Conservation (phyloP, 495 filamentous ascomycete genomes). For the Penicillium nucicola region DNA sequence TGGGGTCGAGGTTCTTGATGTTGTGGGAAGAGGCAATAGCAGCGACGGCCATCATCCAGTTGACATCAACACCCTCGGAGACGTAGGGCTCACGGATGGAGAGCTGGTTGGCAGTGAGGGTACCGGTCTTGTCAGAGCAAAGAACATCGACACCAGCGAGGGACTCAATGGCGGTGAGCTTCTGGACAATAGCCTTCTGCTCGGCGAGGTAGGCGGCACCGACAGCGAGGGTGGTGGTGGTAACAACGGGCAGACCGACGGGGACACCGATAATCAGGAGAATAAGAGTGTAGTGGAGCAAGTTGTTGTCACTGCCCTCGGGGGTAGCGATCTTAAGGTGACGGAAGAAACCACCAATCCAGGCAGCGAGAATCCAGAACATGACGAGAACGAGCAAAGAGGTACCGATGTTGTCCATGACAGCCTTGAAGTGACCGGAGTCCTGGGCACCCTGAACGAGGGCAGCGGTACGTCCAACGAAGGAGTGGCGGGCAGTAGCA, state of each 20-base stretch:
- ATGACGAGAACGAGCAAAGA: slow-evolving; percentile 68
- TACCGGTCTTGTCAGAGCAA: slow-evolving; percentile 80
- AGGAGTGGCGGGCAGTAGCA: slow-evolving; percentile 62
- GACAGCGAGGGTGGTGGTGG: slow-evolving; percentile 72
- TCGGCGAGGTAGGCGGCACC: slow-evolving; percentile 71
- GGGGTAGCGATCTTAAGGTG: slow-evolving; percentile 66
- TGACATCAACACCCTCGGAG: slow-evolving; percentile 70
- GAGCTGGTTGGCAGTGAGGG: slow-evolving; percentile 71
- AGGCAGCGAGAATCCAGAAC: slow-evolving; percentile 67
- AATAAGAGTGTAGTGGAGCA: slow-evolving; percentile 66
- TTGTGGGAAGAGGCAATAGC: slow-evolving; percentile 75
- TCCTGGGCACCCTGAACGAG: slow-evolving; percentile 70
- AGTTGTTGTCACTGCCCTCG: slow-evolving; percentile 44
- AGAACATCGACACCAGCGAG: slow-evolving; percentile 74
- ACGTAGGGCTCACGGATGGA: slow-evolving; percentile 73
- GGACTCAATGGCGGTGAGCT: slow-evolving; percentile 73
- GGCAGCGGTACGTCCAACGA: slow-evolving; percentile 69
- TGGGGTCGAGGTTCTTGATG: slow-evolving; percentile 72
- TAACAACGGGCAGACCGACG: slow-evolving; percentile 72
- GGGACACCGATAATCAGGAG: slow-evolving; percentile 72
- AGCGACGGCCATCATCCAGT: slow-evolving; percentile 79
- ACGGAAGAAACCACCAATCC: slow-evolving; percentile 76
- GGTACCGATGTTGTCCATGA: slow-evolving; percentile 81
- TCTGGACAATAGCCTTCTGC: slow-evolving; percentile 75
- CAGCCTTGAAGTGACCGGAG: slow-evolving; percentile 75